Conservation (phyloP, 306 rosid species). For the Lathyrus tuberosus region DNA sequence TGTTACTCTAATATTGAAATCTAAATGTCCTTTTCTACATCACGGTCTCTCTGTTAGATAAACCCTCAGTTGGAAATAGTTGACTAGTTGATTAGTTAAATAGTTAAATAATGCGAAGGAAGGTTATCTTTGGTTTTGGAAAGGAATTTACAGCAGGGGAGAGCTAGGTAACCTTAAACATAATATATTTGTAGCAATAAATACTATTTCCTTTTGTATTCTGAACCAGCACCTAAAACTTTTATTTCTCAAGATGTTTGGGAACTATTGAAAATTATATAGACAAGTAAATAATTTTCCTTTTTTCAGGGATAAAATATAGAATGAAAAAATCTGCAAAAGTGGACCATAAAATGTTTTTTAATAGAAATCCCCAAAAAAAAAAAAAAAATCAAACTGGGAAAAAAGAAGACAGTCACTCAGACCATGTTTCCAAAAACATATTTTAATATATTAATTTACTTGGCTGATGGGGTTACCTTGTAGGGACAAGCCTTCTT, state of each 20-base stretch:
- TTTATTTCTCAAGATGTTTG: neutral
- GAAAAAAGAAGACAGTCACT: neutral
- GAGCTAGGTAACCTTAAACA: constrained; percentile 6
- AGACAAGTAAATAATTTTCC: neutral
- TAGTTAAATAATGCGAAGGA: constrained; percentile 3
- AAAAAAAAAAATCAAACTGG: neutral
- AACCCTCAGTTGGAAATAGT: constrained; percentile 13
- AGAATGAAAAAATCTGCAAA: constrained; percentile 19
- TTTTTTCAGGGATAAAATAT: neutral
- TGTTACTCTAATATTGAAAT: constrained; percentile 12
- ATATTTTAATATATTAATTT: constrained; percentile 8
- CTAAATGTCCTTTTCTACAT: neutral
- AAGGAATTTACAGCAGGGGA: neutral
- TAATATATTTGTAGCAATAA: neutral
- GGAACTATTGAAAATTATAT: neutral
- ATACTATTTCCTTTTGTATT: neutral
- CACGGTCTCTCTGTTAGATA: constrained; percentile 9
- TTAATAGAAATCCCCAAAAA: neutral
- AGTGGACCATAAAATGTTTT: neutral
- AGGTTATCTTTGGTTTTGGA: neutral
- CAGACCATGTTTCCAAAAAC: constrained; percentile 8
- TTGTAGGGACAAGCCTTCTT: neutral
- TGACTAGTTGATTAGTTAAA: neutral
- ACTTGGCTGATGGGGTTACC: neutral
- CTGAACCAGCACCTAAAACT: neutral